Percentiles rank a stretch among this genome's conserved stretches.
phyloP scores from a whole-genome alignment of 164 flowering plant genomes.

The Echeveria elegans region DNA sequence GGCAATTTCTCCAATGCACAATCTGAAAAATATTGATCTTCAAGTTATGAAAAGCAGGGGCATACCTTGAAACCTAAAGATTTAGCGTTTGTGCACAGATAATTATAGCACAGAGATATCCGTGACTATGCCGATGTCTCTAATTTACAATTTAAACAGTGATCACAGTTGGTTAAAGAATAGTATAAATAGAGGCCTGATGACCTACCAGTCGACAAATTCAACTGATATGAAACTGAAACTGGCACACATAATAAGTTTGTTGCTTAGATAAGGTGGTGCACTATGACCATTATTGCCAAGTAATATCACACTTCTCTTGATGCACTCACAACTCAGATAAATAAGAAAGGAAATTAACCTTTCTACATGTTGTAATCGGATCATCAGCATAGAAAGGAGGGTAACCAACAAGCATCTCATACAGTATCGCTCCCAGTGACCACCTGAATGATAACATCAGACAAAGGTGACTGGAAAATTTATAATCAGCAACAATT shows the following conservation, averaged over 20 bases:
- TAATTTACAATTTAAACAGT: not conserved
- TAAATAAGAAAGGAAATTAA: slow-evolving; percentile 9
- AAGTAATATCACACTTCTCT: no score
- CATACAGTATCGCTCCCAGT: slow-evolving; percentile 65
- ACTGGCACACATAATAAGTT: not conserved
- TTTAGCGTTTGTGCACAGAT: not conserved
- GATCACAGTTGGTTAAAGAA: not conserved
- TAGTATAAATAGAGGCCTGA: not conserved
- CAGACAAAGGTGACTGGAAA: not conserved
- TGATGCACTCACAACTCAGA: not conserved
- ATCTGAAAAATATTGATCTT: slow-evolving; percentile 36
- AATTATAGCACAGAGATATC: not conserved
- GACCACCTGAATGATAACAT: slow-evolving; percentile 51
- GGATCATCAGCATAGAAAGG: slow-evolving; percentile 71
- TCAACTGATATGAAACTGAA: not conserved
- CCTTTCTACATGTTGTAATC: slow-evolving; percentile 64
- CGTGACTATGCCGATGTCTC: not conserved
- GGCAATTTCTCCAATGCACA: slow-evolving; percentile 83
- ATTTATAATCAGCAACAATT: not conserved
- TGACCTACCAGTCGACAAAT: not conserved
- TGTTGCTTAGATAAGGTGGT: not conserved
- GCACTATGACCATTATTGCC: not conserved
- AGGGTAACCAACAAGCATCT: slow-evolving; percentile 77
- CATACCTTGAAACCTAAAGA: not conserved
- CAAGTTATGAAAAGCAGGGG: not conserved